Percentiles rank a stretch among this genome's conserved stretches.
phyloP scores from a whole-genome alignment of 2,329 filamentous ascomycete species.

The Nemania bipapillata region DNA sequence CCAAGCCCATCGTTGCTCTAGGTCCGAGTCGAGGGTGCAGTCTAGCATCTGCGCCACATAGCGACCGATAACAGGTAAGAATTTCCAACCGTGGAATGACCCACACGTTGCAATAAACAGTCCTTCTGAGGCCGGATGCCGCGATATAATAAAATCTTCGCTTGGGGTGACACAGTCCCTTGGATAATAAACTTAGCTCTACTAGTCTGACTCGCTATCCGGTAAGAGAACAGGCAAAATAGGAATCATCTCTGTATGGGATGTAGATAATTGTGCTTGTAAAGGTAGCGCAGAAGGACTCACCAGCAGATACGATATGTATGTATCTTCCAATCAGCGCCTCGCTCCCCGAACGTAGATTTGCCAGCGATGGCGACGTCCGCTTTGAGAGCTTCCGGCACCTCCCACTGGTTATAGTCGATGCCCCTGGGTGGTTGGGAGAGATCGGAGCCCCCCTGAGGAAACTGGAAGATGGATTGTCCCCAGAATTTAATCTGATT shows the following conservation, averaged over 20 bases:
- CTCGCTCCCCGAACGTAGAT: constrained; percentile 69
- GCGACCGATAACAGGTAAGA: constrained; percentile 71
- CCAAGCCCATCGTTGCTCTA: constrained; percentile 65
- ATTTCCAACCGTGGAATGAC: constrained; percentile 75
- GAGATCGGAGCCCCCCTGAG: constrained; percentile 61
- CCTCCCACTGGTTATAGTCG: constrained; percentile 73
- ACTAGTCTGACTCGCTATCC: background rate
- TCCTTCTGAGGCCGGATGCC: constrained; percentile 62
- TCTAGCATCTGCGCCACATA: constrained; percentile 69
- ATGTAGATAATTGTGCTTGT: background rate
- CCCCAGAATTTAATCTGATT: constrained; percentile 70
- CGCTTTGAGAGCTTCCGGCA: constrained; percentile 64
- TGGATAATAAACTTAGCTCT: background rate
- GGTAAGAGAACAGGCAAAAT: background rate
- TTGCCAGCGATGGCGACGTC: constrained; percentile 68
- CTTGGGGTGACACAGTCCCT: constrained; percentile 74
- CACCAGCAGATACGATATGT: constrained; percentile 75
- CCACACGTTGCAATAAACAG: constrained; percentile 72
- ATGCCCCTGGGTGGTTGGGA: constrained; percentile 66
- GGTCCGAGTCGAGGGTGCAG: constrained; percentile 56
- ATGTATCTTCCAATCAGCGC: constrained; percentile 66
- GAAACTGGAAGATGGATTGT: constrained; percentile 68
- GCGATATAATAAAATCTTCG: constrained; percentile 71
- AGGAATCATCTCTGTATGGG: background rate
- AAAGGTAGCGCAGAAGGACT: constrained; percentile 44